Percentiles rank a stretch among this genome's conserved stretches.
phyloP scores from a whole-genome alignment of 2,329 filamentous ascomycete species.

The Pseudocercospora vitis region DNA sequence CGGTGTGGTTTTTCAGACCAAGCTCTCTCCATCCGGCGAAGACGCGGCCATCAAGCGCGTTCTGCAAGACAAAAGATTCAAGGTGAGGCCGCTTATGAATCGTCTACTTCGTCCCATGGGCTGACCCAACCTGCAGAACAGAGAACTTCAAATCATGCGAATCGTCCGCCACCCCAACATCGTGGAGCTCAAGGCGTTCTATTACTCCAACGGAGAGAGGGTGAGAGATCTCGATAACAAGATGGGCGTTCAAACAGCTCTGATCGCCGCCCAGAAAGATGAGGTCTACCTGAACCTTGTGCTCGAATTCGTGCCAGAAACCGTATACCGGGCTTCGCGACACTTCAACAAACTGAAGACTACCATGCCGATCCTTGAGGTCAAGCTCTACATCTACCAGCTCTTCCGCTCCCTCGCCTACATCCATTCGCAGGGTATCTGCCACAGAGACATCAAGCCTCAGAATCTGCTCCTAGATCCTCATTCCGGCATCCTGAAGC shows the following conservation, averaged over 20 bases:
- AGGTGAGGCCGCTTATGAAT: constrained; percentile 57
- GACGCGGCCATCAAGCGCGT: constrained; percentile 99
- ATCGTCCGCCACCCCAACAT: constrained; percentile 99
- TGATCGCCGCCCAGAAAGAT: constrained; percentile 61
- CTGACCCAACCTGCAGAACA: constrained; percentile 66
- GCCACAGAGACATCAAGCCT: constrained; percentile 98
- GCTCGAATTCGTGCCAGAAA: constrained; percentile 97
- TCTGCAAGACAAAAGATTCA: constrained; percentile 98
- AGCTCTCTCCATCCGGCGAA: constrained; percentile 94
- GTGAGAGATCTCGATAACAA: constrained; percentile 54
- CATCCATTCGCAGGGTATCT: constrained; percentile 98
- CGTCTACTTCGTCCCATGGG: constrained; percentile 4
- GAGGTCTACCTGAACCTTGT: constrained; percentile 98
- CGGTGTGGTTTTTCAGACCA: constrained; percentile 98
- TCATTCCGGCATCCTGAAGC: constrained; percentile 84
- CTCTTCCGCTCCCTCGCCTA: constrained; percentile 97
- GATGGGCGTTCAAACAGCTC: constrained; percentile 40
- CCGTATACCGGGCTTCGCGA: constrained; percentile 93
- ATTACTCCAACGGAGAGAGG: constrained; percentile 97
- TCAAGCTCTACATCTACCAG: constrained; percentile 99
- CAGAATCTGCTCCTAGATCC: constrained; percentile 96
- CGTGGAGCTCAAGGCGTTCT: constrained; percentile 97
- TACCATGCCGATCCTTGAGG: constrained; percentile 97
- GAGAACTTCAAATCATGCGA: constrained; percentile 98
- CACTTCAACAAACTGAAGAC: constrained; percentile 99